Base-by-base conservation (phyloP, 257 asterid species). In the Lycium ferocissimum region DNA sequence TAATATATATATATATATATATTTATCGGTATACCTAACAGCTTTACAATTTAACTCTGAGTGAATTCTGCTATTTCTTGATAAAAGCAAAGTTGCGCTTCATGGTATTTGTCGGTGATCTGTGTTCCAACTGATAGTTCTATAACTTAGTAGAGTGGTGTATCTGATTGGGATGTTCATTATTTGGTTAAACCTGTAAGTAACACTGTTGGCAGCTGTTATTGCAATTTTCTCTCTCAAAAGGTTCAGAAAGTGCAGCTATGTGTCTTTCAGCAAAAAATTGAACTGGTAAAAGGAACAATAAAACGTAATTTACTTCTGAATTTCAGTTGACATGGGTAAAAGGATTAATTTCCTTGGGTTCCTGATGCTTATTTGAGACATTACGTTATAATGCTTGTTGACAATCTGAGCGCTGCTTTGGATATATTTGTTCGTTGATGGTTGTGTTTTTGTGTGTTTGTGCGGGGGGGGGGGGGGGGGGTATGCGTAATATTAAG, bases 31-130 rank as follows among this genome's bases (percentile, higher is more conserved):
- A 13, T 22, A 49, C 62, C 22, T 12, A 49, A 22, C 43, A 75
- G 3, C 45, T 75, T 75, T 75, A 49, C 62, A 75, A 75, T 75
- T 26, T 75, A 49, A 75, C n/a, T 66, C 62, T 22, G 81, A 13
- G 81, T 49, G 62, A 51, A 6, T 26, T 75, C 14, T 13, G 45
- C 62, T 22, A 38, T 49, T 76, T 76, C 62, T 12, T 75, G 45
- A 18, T 7, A 7, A 22, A 76, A 9, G 22, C 63, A 22, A 51
- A 10, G 47, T 53, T 53, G 47, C n/a, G 8, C 66, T 26, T 18
- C 40, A 76, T 51, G 65, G 22, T 33, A 22, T 26, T 26, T 26
- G 9, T 8, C 4, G 47, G 43, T 51, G 82, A 51, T 76, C 43
- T 51, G 22, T 14, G 58, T 26, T 22, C 47, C 82, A 51, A 26